These are phyloP conservation scores for Heterobasidion parviporum DNA, from an alignment of 1,284 basidiomycete species.

Conservation along the genomic window DNA sequence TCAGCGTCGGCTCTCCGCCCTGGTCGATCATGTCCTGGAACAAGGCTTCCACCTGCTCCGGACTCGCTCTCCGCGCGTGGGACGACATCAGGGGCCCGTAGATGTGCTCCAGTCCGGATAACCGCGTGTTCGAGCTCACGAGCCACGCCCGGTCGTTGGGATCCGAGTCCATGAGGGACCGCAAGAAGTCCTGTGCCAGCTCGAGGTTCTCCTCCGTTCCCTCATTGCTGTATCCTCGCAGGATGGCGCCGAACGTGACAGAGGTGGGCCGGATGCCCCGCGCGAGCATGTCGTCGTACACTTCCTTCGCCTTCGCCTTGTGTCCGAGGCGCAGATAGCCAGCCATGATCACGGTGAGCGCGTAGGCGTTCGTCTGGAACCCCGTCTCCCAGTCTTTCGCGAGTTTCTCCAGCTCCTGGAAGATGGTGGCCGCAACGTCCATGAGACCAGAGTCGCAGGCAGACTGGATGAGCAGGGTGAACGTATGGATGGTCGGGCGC, in stretches of 20 bases:
- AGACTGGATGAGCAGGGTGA: constrained; percentile 75
- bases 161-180: constrained; percentile 32
- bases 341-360: constrained; percentile 81
- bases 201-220: constrained; percentile 37
- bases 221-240: constrained; percentile 52
- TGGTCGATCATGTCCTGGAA: constrained; percentile 48
- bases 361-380: constrained; percentile 44
- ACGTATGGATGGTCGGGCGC: constrained; percentile 60
- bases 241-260: constrained; percentile 66
- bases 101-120: constrained; percentile 42
- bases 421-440: constrained; percentile 60
- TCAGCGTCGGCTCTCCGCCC: constrained; percentile 51
- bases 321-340: constrained; percentile 64
- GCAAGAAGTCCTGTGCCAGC: constrained; percentile 58
- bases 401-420: constrained; percentile 54
- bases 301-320: constrained; percentile 48
- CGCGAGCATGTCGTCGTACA: constrained; percentile 70
- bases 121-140: constrained; percentile 26
- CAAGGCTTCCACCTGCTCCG: constrained; percentile 51
- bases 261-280: constrained; percentile 65
- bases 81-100: constrained; percentile 59
- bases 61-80: constrained; percentile 39
- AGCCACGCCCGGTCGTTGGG: constrained; percentile 30
- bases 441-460: constrained; percentile 74
- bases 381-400: constrained; percentile 27